Percentiles rank a stretch among this genome's conserved stretches.
Conservation (phyloP, 768 basidiomycete genomes). For the Mycena galericulata region DNA sequence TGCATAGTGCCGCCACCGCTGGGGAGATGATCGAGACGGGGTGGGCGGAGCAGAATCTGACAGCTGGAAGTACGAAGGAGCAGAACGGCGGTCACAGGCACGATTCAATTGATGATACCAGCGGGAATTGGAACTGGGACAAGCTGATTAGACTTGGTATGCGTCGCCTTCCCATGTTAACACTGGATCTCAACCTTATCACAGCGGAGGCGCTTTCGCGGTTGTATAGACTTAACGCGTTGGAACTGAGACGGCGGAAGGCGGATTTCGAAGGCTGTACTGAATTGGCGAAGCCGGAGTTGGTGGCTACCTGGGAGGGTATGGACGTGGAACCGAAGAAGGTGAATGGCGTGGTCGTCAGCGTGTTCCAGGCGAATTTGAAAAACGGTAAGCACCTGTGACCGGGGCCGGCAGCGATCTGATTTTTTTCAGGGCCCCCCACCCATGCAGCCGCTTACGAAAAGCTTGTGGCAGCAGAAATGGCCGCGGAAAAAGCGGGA, state of each 20-base stretch:
- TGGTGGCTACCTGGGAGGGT: neutral
- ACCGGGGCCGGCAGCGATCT: neutral
- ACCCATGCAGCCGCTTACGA: conserved; percentile 18
- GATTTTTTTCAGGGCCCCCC: conserved; percentile 7
- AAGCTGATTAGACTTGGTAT: conserved; percentile 14
- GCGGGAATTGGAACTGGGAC: conserved; percentile 28
- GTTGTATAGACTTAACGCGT: neutral
- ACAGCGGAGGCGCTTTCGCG: neutral
- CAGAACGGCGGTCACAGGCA: conserved; percentile 35
- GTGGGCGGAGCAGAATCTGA: conserved; percentile 33
- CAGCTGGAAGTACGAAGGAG: conserved; percentile 34
- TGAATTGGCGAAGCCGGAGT: neutral
- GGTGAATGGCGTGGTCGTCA: neutral
- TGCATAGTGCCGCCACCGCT: conserved; percentile 37
- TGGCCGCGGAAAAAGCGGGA: conserved; percentile 13
- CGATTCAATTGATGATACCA: conserved; percentile 25
- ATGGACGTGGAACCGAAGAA: neutral
- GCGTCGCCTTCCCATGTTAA: neutral
- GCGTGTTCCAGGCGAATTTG: conserved; percentile 5
- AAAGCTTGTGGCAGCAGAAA: conserved; percentile 3
- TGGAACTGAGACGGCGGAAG: neutral
- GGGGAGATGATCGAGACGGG: conserved; percentile 46
- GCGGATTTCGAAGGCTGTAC: neutral
- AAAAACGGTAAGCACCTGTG: neutral
- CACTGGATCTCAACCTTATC: neutral